A percentile compares a stretch with the other conserved stretches of the same genome.
Evolutionary conservation across 768 basidiomycete genomes (phyloP).

Genomic region (Pisolithus sp.): DNA sequence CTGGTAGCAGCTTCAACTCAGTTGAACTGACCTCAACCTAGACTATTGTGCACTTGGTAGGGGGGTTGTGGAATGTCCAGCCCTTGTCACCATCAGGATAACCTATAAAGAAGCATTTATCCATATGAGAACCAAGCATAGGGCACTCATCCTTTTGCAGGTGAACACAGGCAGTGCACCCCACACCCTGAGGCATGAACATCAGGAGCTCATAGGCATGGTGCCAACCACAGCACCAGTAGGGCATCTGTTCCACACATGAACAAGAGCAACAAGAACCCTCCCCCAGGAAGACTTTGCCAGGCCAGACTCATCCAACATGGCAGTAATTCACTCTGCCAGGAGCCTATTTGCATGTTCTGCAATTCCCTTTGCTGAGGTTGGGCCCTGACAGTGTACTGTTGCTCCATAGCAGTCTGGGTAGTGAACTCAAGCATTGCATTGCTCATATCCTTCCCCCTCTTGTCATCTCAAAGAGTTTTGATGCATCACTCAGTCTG

Average conservation of each 20-base stretch:
- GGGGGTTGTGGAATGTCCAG: conserved; percentile 26
- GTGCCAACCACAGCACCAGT: neutral
- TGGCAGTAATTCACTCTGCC: neutral
- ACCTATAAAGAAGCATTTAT: conserved; percentile 34
- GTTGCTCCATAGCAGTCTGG: conserved; percentile 12
- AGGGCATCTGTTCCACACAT: neutral
- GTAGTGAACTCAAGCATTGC: conserved; percentile 8
- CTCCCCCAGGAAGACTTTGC: no score
- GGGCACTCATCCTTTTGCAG: conserved; percentile 30
- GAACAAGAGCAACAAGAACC: neutral
- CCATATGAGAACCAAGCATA: conserved; percentile 11
- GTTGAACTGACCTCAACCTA: no score
- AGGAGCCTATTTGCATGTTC: conserved; percentile 14
- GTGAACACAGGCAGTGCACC: conserved; percentile 29
- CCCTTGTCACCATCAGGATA: conserved; percentile 21
- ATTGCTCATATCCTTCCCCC: conserved; percentile 18
- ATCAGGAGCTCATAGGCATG: conserved; percentile 3
- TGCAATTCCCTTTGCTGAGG: conserved; percentile 21
- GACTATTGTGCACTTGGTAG: conserved; percentile 22
- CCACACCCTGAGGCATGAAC: conserved; percentile 1
- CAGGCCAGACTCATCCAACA: neutral
- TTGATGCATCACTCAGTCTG: conserved; percentile 11
- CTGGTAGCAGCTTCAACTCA: no score
- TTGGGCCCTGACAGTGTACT: conserved; percentile 8
- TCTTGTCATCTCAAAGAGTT: conserved; percentile 17